Evolutionary conservation across 1,139 yeast genomes (phyloP), one percentile per base, ranked within the genome.

Genomic region (Meyerozyma guilliermondii): DNA sequence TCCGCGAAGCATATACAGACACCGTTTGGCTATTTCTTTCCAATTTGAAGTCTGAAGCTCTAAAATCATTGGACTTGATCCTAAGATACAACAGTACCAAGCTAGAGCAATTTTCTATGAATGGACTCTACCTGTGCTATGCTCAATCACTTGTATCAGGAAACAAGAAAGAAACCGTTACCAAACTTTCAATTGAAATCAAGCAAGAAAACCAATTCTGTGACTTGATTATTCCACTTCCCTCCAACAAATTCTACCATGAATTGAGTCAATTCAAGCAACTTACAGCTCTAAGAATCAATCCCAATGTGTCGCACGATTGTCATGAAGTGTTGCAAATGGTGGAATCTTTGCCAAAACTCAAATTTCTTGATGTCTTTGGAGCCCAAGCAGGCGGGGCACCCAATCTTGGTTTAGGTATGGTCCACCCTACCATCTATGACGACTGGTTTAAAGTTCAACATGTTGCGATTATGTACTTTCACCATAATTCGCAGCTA

Each of bases 401-500:
- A 0, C 78, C 78, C 5, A 79, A 78, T 53, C 66, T 78, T 62
- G 84, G 83, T 0, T 55, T 76, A 22, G 81, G 77, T 13, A 75
- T 72, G 61, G 62, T 67, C 4, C 78, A 78, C 52, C 81, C 81
- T 4, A 76, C 78, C 2, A 64, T 80, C 2, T 71, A 70, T 50
- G 83, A 79, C 53, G 76, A 74, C 44, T 80, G 84, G 83, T 66
- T 68, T 47, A 68, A 77, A 44, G 78, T 78, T 1, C 81, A 77
- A 49, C 81, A 77, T 50, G 73, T 78, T 8, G 81, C 78, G 1
- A 46, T 65, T 33, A 60, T 66, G 5, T 68, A 70, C 42, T 50
- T 57, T 36, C 49, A 59, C 14, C 46, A 56, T 8, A 68, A 66
- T 44, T 40, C 42, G 0, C 40, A 49, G 1, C 50, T 80, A 30